Conservation (phyloP, 345 rosid species). For the Gossypioides kirkii region DNA sequence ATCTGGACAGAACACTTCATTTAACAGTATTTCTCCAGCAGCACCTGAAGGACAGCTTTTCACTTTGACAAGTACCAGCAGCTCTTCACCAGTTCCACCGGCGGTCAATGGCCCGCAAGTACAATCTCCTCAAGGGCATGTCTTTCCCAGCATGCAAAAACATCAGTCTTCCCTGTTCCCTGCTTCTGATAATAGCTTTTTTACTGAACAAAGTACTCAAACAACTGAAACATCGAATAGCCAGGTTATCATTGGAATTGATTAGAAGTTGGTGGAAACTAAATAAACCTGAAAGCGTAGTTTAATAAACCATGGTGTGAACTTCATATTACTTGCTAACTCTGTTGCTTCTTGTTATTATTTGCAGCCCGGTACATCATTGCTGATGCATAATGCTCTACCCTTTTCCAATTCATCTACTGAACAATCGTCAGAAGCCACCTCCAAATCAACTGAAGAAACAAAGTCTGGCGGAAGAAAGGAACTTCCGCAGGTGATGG, state of each 20-base stretch:
- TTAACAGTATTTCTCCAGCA: neutral
- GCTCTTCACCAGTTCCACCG: neutral
- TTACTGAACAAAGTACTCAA: neutral
- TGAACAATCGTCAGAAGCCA: slow-evolving; percentile 28
- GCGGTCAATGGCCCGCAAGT: neutral
- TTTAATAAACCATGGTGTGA: neutral
- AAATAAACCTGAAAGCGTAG: neutral
- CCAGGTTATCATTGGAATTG: neutral
- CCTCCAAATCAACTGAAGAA: slow-evolving; percentile 28
- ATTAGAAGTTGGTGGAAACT: neutral
- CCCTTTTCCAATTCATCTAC: slow-evolving; percentile 23
- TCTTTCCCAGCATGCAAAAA: neutral
- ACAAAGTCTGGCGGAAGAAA: slow-evolving; percentile 37
- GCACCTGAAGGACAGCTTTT: neutral
- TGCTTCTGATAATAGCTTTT: slow-evolving; percentile 1
- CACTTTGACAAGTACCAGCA: neutral
- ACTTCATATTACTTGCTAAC: slow-evolving; percentile 5
- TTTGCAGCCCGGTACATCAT: slow-evolving; percentile 27
- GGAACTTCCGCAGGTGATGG: slow-evolving; percentile 66
- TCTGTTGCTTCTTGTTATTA: slow-evolving; percentile 8
- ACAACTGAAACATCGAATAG: neutral
- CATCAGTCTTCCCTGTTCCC: neutral
- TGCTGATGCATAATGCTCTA: slow-evolving; percentile 23
- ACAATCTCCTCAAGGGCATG: neutral
- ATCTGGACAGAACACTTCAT: neutral